Base-by-base conservation (phyloP, 768 basidiomycete genomes). In the Agaricus subrufescens region DNA sequence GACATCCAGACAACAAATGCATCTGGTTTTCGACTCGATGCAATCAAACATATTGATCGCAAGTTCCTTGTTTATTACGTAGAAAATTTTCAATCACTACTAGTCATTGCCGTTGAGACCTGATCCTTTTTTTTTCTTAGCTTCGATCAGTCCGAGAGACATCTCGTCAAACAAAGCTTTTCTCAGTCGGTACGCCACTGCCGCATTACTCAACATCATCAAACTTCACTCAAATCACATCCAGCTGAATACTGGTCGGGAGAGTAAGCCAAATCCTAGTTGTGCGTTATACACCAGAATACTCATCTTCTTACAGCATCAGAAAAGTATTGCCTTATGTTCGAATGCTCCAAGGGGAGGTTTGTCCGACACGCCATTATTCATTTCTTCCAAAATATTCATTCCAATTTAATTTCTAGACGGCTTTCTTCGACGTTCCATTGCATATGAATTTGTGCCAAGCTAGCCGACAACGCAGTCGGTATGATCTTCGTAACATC, bases 401-500 rank as follows among this genome's bases (percentile, higher is more conserved):
- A n/a, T 15, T 7, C 11, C 9, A 26, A 11, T 30, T 42, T 27
- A 31, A 31, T 23, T 9, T 29, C 34, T 68, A 96, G 87, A 84
- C 89, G 10, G 79, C 93, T 0, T 92, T 96, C 65, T 97, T 97
- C 61, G 94, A 97, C 66, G 91, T 92, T 6, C 91, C 92, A 19
- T 75, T 98, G 23, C 94, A 98, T 65, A 78, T 84, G 70, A 92
- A 91, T 61, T 86, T 95, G 65, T 77, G 86, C 64, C 75, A 78
- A 57, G 94, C 94, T 11, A 90, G 91, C 67, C 81, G 83, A 59
- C 73, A 74, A 14, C 79, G 85, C 30, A 75, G 77, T 37, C 72
- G 76, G 15, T 96, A 84, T 63, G 94, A 96, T 69, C 76, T 98
- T 46, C 75, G 92, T 58, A 80, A 66, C 31, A 85, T 98, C 58